Percentiles rank a stretch among this genome's conserved stretches.
Evolutionary conservation across 805 yeast species (phyloP).

Genomic region (Zygotorulaspora chibaensis): DNA sequence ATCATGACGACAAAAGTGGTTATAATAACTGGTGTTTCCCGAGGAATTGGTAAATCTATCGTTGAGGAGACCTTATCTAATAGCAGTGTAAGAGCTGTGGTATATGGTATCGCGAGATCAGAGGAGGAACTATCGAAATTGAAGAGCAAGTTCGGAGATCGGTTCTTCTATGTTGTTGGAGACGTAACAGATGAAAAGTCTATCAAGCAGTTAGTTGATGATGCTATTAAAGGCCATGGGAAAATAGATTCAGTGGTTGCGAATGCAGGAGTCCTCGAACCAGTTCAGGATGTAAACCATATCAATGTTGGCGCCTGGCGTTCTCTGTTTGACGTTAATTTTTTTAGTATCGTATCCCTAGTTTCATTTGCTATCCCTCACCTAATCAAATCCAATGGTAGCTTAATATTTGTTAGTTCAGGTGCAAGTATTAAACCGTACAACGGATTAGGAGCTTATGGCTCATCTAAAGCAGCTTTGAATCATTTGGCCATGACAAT

Average conservation of each 20-base stretch:
- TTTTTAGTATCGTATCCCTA: conserved; percentile 67
- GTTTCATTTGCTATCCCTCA: conserved; percentile 53
- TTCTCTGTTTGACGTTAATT: conserved; percentile 64
- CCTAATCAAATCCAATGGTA: conserved; percentile 52
- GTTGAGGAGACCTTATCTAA: conserved; percentile 46
- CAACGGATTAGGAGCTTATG: conserved; percentile 83
- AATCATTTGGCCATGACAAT: conserved; percentile 69
- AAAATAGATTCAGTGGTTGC: conserved; percentile 60
- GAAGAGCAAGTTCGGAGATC: conserved; percentile 44
- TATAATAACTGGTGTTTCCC: conserved; percentile 60
- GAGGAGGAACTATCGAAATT: conserved; percentile 43
- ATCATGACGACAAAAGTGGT: conserved; percentile 33
- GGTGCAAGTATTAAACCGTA: conserved; percentile 66
- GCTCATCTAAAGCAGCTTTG: conserved; percentile 86
- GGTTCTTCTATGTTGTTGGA: conserved; percentile 51
- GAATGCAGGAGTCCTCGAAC: conserved; percentile 81
- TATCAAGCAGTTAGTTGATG: conserved; percentile 37
- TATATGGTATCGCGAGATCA: conserved; percentile 62
- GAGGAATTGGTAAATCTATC: conserved; percentile 75
- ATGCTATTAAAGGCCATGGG: conserved; percentile 50
- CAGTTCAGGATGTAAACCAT: conserved; percentile 53
- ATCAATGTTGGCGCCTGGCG: conserved; percentile 53
- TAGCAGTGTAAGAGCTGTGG: conserved; percentile 46
- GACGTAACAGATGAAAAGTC: conserved; percentile 49
- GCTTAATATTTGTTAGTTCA: conserved; percentile 72